Percentiles rank a stretch among this genome's conserved stretches.
phyloP scores from a whole-genome alignment of 768 basidiomycete species.

The Kwoniella mangroviensis region DNA sequence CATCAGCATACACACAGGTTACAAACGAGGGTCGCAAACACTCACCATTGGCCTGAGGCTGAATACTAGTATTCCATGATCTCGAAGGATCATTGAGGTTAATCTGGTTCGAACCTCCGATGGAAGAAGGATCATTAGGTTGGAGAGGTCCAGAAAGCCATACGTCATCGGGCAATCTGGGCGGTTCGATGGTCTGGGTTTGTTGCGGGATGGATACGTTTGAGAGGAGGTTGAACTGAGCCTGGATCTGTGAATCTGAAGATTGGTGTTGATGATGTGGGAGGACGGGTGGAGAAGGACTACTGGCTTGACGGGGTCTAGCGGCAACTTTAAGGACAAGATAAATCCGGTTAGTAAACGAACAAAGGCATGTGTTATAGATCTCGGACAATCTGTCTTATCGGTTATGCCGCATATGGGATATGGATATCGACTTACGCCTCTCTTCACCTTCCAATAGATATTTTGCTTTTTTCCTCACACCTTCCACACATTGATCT shows the following conservation, averaged over 20 bases:
- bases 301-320: slow-evolving; percentile 16
- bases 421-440: slow-evolving; percentile 61
- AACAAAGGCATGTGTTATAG: too few relatives aligned
- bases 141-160: slow-evolving; percentile 28
- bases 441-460: slow-evolving; percentile 91
- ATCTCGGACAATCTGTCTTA: neutral
- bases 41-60: slow-evolving; percentile 2
- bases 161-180: slow-evolving; percentile 29
- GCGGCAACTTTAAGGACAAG: slow-evolving; percentile 6
- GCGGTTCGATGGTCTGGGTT: slow-evolving; percentile 16
- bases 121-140: neutral
- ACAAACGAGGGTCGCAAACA: neutral
- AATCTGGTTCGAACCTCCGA: neutral
- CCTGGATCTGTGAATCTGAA: slow-evolving; percentile 2
- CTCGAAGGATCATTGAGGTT: slow-evolving; percentile 1
- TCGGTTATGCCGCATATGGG: neutral
- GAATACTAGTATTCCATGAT: slow-evolving; percentile 8
- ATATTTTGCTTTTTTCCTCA: slow-evolving; percentile 97
- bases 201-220: slow-evolving; percentile 20
- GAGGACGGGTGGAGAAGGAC: neutral
- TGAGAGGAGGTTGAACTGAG: slow-evolving; percentile 9
- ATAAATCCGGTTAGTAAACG: neutral
- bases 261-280: slow-evolving; percentile 7
- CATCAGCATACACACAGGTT: neutral
- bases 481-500: slow-evolving; percentile 86